These are phyloP conservation scores for Miscanthus lutarioriparius DNA, from an alignment of 176 grass and related monocot species.

Conservation along the genomic window DNA sequence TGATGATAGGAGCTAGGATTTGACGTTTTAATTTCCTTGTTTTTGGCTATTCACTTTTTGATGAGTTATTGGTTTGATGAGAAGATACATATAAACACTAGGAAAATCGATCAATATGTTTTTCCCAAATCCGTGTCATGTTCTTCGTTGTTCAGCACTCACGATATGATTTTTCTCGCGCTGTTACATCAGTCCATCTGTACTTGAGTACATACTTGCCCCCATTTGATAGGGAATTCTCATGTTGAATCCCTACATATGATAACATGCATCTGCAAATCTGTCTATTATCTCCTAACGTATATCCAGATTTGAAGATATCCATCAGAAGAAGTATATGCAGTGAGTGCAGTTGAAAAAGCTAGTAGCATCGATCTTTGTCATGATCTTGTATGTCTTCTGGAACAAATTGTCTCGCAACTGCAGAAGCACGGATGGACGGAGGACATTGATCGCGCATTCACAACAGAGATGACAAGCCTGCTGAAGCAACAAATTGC, in stretches of 20 bases:
- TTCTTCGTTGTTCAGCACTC: slow-evolving; percentile 27
- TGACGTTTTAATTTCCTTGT: slow-evolving; percentile 26
- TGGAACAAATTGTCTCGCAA: slow-evolving; percentile 14
- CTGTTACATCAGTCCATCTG: slow-evolving; percentile 25
- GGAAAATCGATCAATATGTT: slow-evolving; percentile 35
- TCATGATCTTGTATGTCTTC: slow-evolving; percentile 4
- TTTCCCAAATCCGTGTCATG: slow-evolving; percentile 38
- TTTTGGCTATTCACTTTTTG: slow-evolving; percentile 39
- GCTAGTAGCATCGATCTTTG: background rate
- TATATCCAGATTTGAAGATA: slow-evolving; percentile 42
- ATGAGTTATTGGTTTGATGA: slow-evolving; percentile 49
- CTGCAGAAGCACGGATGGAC: slow-evolving; percentile 15
- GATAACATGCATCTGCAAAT: slow-evolving; percentile 57
- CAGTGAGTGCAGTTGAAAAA: background rate
- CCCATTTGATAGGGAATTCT: slow-evolving; percentile 25
- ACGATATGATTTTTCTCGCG: slow-evolving; percentile 26
- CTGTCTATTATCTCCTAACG: slow-evolving; percentile 12
- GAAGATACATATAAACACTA: slow-evolving; percentile 52
- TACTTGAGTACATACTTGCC: slow-evolving; percentile 23
- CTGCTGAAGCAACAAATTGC: slow-evolving; percentile 41
- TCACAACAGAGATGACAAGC: slow-evolving; percentile 33
- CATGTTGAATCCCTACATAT: slow-evolving; percentile 53
- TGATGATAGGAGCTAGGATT: slow-evolving; percentile 54
- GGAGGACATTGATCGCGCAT: slow-evolving; percentile 12
- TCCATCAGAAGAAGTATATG: background rate